A percentile compares a stretch with the other conserved stretches of the same genome.
Evolutionary conservation across 1,139 yeast species (phyloP).

Genomic region (Tardiomyces depauwii): DNA sequence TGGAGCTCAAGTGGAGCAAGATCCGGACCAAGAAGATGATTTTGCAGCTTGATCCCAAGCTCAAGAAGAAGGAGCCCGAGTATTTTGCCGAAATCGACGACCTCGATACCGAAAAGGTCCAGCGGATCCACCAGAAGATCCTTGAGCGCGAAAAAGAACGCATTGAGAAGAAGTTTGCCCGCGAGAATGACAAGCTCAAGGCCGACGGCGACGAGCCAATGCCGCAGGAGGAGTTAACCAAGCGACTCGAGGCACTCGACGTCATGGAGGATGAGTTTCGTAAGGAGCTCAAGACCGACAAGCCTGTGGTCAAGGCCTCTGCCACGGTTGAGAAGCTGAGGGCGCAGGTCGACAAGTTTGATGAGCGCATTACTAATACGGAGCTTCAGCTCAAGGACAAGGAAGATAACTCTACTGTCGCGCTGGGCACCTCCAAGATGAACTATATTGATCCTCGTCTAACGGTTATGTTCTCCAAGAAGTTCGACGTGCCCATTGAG

Average conservation of each 20-base stretch:
- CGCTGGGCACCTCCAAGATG: constrained; percentile 86
- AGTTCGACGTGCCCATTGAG: constrained; percentile 81
- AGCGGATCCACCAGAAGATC: constrained; percentile 42
- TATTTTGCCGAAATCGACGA: constrained; percentile 44
- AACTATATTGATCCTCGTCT: constrained; percentile 93
- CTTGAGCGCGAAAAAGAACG: constrained; percentile 53
- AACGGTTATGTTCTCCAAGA: constrained; percentile 82
- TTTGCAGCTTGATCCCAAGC: constrained; percentile 50
- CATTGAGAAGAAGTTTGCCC: constrained; percentile 48
- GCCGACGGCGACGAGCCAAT: constrained; percentile 47
- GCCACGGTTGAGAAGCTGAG: constrained; percentile 61
- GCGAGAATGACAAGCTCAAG: constrained; percentile 67
- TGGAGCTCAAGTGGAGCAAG: constrained; percentile 78
- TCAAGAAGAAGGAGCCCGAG: constrained; percentile 33
- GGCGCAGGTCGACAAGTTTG: constrained; percentile 61
- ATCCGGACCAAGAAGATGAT: constrained; percentile 64
- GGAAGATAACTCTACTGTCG: constrained; percentile 89
- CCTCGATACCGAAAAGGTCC: constrained; percentile 30
- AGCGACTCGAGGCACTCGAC: constrained; percentile 47
- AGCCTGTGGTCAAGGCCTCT: constrained; percentile 42
- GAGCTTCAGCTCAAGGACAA: constrained; percentile 74
- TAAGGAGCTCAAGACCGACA: constrained; percentile 50
- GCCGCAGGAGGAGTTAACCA: constrained; percentile 45
- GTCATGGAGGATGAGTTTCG: constrained; percentile 43
- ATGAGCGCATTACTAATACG: constrained; percentile 58